Evolutionary conservation across 352 stramenopile species (phyloP).

Genomic region (Saprolegnia parasitica): DNA sequence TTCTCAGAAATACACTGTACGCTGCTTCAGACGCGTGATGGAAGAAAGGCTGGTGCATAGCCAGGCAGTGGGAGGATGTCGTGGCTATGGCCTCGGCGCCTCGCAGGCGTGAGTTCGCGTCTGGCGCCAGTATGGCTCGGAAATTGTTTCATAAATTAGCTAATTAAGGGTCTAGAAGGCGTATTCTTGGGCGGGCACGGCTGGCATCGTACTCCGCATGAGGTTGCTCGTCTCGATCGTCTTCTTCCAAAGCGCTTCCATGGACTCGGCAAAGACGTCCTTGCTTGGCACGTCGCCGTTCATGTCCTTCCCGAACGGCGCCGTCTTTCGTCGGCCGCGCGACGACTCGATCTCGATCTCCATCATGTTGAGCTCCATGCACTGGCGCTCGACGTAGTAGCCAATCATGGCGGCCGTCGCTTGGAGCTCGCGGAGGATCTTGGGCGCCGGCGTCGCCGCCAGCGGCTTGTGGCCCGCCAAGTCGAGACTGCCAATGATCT

Average conservation of each 20-base stretch:
- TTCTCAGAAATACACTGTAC: too few species aligned
- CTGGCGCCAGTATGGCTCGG: too few species aligned
- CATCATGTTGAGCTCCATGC: constrained; percentile 23
- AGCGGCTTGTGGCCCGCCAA: constrained; percentile 4
- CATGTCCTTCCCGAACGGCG: not conserved
- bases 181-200: not conserved
- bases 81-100: too few species aligned
- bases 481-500: constrained; percentile 26
- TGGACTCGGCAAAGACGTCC: not conserved
- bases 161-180: constrained; percentile 6
- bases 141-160: constrained; percentile 5
- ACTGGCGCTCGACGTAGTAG: constrained; percentile 22
- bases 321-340: constrained; percentile 18
- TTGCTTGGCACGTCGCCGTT: not conserved
- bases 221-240: constrained; percentile 8
- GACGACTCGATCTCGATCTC: constrained; percentile 9
- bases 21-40: too few species aligned
- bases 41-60: too few species aligned
- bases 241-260: not conserved
- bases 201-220: constrained; percentile 10
- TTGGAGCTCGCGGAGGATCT: constrained; percentile 18
- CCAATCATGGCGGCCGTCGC: constrained; percentile 7
- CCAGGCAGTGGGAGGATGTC: too few species aligned
- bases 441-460: not conserved
- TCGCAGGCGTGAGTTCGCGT: too few species aligned